Evolutionary conservation across 495 filamentous ascomycete species (phyloP), one percentile per base, ranked within the genome.

Genomic region (Talaromyces ruber): DNA sequence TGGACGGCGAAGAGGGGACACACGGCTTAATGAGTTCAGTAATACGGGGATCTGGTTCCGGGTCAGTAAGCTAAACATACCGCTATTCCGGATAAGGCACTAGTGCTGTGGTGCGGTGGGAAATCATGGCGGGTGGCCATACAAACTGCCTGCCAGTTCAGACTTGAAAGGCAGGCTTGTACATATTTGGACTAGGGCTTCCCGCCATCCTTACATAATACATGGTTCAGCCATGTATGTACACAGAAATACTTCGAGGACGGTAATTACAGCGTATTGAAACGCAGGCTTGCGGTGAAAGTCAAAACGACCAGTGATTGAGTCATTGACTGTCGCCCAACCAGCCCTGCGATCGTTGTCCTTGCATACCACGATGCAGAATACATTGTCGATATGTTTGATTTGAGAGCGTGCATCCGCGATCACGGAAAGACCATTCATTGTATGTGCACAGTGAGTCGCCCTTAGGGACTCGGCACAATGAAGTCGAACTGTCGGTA

Each of bases 11-110:
- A 55, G 52, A 55, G 52, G 55, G 55, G 55, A 34, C 26, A 11
- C 55, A 34, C 26, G 55, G 29, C 22, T 29, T 29, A 34, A 39
- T 58, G 55, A 34, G 29, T 18, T 18, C 26, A 58, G 29, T 58
- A 58, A 58, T 58, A 39, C 55, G 29, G 55, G 55, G 55, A 58
- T 58, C 55, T 30, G 43, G 43, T 32, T 58, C 29, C 55, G 55
- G 30, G 30, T 58, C 52, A 30, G 24, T 55, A 55, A 24, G 25
- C 52, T 47, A 47, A 47, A 47, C 5, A 21, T 47, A 47, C 43
- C 43, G 43, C 43, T 47, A 47, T 18, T 18, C 43, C 8, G 9
- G 6, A 18, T 47, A 8, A 7, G 18, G 18, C 6, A 18, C 14
- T 47, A 47, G 43, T 21, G n/a, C 43, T 1, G 18, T 47, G 4